Evolutionary conservation across 108 stramenopile genomes (phyloP).

Genomic region (Cylindrotheca fusiformis): DNA sequence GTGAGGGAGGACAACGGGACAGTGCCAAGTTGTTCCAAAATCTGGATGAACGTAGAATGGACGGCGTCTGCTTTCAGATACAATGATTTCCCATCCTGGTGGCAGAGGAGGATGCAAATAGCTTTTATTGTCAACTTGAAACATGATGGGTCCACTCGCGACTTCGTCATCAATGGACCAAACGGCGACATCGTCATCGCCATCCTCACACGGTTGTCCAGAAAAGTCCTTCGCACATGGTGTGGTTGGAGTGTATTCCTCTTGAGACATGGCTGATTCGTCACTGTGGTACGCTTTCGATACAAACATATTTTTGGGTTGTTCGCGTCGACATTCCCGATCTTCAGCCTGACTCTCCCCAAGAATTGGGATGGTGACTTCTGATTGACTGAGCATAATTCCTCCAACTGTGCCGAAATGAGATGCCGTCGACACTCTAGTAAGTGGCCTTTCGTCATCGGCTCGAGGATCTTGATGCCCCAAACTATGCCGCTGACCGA

Average conservation of each 20-base stretch:
- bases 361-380: no score
- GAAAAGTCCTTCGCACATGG: no score
- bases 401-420: no score
- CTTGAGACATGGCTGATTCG: background rate
- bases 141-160: conserved; percentile 1
- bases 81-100: conserved; percentile 63
- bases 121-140: conserved; percentile 18
- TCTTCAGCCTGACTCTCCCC: no score
- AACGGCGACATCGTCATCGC: conserved; percentile 23
- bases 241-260: background rate
- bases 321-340: no score
- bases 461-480: no score
- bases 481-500: no score
- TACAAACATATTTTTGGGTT: background rate
- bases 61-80: conserved; percentile 57
- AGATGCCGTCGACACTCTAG: no score
- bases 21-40: conserved; percentile 64
- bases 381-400: no score
- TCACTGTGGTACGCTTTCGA: background rate
- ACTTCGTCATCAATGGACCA: conserved; percentile 25
- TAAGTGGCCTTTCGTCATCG: no score
- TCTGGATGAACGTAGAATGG: conserved; percentile 78
- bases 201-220: background rate
- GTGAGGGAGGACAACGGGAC: conserved; percentile 54
- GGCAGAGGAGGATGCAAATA: conserved; percentile 46